Evolutionary conservation across 768 basidiomycete genomes (phyloP), one percentile per base, ranked within the genome.

Genomic region (Guyanaporus albipodus): DNA sequence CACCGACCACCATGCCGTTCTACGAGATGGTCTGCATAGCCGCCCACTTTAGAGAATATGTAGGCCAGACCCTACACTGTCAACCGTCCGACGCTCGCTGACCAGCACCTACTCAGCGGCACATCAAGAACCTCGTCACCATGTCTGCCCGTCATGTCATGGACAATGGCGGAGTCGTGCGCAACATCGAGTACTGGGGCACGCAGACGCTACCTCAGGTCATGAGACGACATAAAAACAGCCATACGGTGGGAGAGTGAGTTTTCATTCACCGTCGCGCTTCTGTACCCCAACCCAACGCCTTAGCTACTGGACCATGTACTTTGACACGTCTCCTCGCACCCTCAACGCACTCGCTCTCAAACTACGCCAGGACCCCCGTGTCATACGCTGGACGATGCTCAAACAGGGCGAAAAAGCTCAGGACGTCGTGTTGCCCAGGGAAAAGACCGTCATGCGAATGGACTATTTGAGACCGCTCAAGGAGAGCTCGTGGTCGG

Each of bases 1-100:
- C n/a, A n/a, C n/a, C n/a, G n/a, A n/a, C n/a, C 31, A 32, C 56
- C 19, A 94, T 94, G 91, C 90, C 90, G 6, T 77, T 92, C 61
- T 94, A 94, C 70, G 82, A 91, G 59, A 80, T 94, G 75, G 59
- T 91, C 40, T 91, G 90, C 61, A 88, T 93, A 49, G 75, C 90
- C 1, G 77, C 79, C 4, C 90, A 92, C 62, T 82, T 82, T 53
- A 66, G 69, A 14, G 76, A 85, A 77, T 91, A 85, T 61, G 89
- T 89, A 50, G 43, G 82, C 71, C 89, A 50, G 43, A 82, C 71
- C 9, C 11, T 19, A 21, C 15, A 18, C 32, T 31, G 49, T n/a
- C 10, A 27, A 8, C 18, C 8, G 10, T 8, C 35, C 36, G 23
- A 42, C 49, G 10, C 43, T 7, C 21, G 11, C 11, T 23, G 8